Base-by-base conservation (phyloP, 2,329 filamentous ascomycete species). In the Thelonectria discophora region DNA sequence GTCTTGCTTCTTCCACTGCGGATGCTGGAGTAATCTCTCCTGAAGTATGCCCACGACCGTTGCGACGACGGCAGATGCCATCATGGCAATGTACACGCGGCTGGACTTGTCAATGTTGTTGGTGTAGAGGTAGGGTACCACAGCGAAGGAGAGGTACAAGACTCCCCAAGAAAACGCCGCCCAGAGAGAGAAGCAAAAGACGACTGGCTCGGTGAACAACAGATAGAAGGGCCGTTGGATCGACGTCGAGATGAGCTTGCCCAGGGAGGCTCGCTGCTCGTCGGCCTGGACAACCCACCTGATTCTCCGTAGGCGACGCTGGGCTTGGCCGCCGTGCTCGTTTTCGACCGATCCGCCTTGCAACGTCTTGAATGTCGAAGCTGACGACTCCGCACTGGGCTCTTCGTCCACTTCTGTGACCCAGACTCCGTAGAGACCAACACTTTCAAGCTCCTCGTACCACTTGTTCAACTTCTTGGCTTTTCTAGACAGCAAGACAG, bases 141-240 rank as follows among this genome's bases (percentile, higher is more conserved):
- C 90, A 13, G 87, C 87, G 68, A 97, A 94, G 12, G 90, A 92
- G 17, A 97, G 81, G 75, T 97, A 97, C 0, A 97, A 84, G 0
- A 97, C 86, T 0, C 90, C 93, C 94, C 94, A 97, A 18, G 89
- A 89, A 75, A 97, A 97, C 0, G 92, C 85, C 1, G 93, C 90
- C 94, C 94, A 97, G 0, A 97, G 81, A 0, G 90, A 93, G 79
- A 97, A 97, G 80, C 87, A 93, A 77, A 93, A 93, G 13, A 94
- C 90, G 10, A 93, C 88, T 0, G 90, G 89, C 67, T 94, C 91
- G 0, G 90, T 93, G 66, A 89, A 79, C 15, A 94, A 85, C 1
- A 94, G 83, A 70, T 89, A 87, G 74, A 97, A 96, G 0, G 93
- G 93, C 0, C 93, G 86, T 65, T 87, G 88, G 7, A 94, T 77